These are phyloP conservation scores for Apiospora marii DNA, from an alignment of 2,329 filamentous ascomycete species.

Conservation along the genomic window DNA sequence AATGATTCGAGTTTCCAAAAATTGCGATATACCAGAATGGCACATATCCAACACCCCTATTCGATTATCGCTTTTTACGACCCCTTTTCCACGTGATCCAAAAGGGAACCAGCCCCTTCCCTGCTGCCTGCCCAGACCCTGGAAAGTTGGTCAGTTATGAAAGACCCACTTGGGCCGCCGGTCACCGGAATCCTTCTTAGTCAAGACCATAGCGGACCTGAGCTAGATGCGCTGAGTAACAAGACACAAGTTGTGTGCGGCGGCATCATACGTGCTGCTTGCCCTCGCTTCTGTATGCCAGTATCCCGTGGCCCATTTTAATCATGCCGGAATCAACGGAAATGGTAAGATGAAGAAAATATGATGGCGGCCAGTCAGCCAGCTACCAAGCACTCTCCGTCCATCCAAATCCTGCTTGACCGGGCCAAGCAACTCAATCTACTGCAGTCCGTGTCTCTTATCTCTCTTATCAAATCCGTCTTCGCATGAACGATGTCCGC, in stretches of 20 bases:
- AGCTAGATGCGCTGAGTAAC: not conserved
- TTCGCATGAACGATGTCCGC: not conserved
- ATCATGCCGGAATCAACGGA: not conserved
- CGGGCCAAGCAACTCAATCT: not conserved
- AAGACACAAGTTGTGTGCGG: not conserved
- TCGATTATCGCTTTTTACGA: not conserved
- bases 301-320: constrained; percentile 1
- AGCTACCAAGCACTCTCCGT: not conserved
- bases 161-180: constrained; percentile 1
- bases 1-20: not conserved
- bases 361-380: not conserved
- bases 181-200: not conserved
- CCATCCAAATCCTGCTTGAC: not conserved
- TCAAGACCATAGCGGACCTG: constrained; percentile 12
- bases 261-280: not conserved
- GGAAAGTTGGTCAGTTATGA: not conserved
- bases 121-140: not conserved
- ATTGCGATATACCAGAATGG: not conserved
- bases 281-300: not conserved
- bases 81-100: not conserved
- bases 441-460: not conserved
- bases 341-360: not conserved
- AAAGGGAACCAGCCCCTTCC: not conserved
- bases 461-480: not conserved
- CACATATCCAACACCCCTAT: not conserved